phyloP scores from a whole-genome alignment of 2,329 filamentous ascomycete species.

The Tothia fuscella region DNA sequence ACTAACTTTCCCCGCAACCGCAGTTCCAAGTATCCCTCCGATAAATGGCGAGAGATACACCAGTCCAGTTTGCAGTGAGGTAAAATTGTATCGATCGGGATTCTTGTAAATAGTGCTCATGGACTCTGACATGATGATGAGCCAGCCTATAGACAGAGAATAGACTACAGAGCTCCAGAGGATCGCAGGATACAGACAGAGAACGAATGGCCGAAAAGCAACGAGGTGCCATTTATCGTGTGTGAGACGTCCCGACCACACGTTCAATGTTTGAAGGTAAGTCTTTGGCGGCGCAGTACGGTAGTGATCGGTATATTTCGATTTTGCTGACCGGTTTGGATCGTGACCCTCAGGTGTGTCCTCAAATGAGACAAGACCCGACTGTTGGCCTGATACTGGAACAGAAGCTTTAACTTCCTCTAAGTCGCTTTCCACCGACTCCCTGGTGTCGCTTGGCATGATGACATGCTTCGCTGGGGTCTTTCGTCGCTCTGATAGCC shows the following conservation, averaged over 20 bases:
- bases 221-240: constrained; percentile 71
- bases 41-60: constrained; percentile 86
- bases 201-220: constrained; percentile 66
- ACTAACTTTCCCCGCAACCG: constrained; percentile 76
- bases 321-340: constrained; percentile 11
- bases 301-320: constrained; percentile 58
- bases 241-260: constrained; percentile 67
- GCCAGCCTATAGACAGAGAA: constrained; percentile 80
- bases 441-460: no score
- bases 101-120: constrained; percentile 69
- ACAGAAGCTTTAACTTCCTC: not conserved
- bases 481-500: no score
- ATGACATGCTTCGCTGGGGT: constrained; percentile 6
- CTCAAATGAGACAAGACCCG: no score
- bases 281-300: constrained; percentile 55
- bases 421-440: not conserved
- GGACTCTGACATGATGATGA: constrained; percentile 87
- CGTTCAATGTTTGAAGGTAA: constrained; percentile 60
- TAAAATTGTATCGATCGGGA: constrained; percentile 63
- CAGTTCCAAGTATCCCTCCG: constrained; percentile 80
- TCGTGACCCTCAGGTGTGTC: no score
- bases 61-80: constrained; percentile 65
- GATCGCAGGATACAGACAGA: constrained; percentile 78
- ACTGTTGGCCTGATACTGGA: no score
- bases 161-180: constrained; percentile 83